These are phyloP conservation scores for Paraurostyla sp. DNA, from an alignment of 73 alveolate genomes.

Conservation along the genomic window DNA sequence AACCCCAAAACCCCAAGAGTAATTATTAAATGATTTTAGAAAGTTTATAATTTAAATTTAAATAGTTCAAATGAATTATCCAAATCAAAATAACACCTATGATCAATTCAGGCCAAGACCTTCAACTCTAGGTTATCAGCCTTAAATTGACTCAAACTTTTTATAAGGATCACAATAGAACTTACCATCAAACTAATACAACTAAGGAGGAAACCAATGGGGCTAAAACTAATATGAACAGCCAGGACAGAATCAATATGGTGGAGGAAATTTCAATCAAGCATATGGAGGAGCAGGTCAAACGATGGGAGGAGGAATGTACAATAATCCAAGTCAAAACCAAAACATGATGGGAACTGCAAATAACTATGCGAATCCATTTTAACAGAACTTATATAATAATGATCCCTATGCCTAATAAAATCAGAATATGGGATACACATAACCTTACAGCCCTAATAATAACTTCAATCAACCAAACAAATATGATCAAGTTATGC, in stretches of 20 bases:
- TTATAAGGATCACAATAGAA: not conserved
- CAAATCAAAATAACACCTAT: not conserved
- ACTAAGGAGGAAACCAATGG: not conserved
- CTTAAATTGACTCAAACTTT: not conserved
- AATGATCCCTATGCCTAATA: not conserved
- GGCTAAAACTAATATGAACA: not conserved
- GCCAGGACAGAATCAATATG: not conserved
- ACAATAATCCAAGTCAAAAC: not conserved
- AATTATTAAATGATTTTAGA: not conserved
- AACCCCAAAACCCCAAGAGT: constrained; percentile 18
- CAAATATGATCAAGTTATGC: constrained; percentile 1
- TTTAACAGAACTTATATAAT: not conserved
- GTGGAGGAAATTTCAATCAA: not conserved
- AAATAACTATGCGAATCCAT: not conserved
- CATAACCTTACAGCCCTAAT: too few species aligned
- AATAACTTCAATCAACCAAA: too few species aligned
- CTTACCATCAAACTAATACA: not conserved
- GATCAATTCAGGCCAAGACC: not conserved
- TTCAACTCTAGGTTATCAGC: not conserved
- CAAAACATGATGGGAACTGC: not conserved
- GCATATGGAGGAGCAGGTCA: not conserved
- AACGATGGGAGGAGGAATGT: not conserved
- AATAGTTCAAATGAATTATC: not conserved
- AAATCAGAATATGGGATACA: too few species aligned
- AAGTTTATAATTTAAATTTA: not conserved